Evolutionary conservation across 805 yeast species (phyloP).

Genomic region (Scheffersomyces coipomensis): DNA sequence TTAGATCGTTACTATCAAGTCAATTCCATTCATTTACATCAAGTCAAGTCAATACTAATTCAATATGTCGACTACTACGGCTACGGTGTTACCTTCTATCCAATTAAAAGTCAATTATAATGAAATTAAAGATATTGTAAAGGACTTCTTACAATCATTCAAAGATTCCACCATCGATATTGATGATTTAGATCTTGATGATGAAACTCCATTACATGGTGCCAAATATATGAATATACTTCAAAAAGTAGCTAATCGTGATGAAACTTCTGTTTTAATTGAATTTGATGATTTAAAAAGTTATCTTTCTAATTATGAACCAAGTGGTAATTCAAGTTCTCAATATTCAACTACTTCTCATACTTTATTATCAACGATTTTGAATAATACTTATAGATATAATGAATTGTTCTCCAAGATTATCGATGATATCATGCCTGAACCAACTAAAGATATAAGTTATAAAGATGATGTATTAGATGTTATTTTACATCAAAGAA

Average conservation of each 20-base stretch:
- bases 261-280: constrained; percentile 60
- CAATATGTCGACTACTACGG: constrained; percentile 20
- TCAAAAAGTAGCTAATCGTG: constrained; percentile 84
- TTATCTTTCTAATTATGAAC: constrained; percentile 38
- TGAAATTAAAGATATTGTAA: constrained; percentile 54
- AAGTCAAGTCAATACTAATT: too few relatives aligned
- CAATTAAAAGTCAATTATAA: constrained; percentile 73
- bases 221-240: constrained; percentile 75
- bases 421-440: constrained; percentile 82
- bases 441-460: constrained; percentile 75
- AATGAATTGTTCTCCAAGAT: constrained; percentile 72
- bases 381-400: constrained; percentile 75
- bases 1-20: too few relatives aligned
- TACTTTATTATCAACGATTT: constrained; percentile 29
- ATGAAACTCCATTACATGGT: constrained; percentile 10
- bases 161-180: constrained; percentile 18
- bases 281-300: constrained; percentile 82
- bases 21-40: too few relatives aligned
- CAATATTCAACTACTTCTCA: constrained; percentile 9
- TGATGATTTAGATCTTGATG: constrained; percentile 19
- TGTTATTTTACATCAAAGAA: constrained; percentile 88
- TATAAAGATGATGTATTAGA: constrained; percentile 90
- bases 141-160: constrained; percentile 63
- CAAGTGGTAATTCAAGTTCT: constrained; percentile 1
- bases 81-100: constrained; percentile 55